Conservation (phyloP, 2,329 filamentous ascomycete genomes). For the Paecilomyces sp. region DNA sequence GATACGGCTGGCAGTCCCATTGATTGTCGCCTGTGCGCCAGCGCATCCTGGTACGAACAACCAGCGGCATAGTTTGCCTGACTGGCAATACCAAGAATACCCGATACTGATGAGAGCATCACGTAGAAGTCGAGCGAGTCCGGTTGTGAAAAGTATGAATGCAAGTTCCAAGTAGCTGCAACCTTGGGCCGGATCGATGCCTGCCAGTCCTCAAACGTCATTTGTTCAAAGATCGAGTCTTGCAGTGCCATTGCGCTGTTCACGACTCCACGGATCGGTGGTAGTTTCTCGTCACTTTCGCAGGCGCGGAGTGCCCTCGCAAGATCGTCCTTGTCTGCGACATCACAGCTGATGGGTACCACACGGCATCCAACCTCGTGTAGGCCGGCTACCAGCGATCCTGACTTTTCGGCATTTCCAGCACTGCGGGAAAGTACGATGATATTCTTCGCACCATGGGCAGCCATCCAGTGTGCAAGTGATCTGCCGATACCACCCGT, state of each 20-base stretch:
- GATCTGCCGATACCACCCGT: background rate
- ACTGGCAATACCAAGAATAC: background rate
- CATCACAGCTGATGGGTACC: background rate
- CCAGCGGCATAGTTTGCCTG: background rate
- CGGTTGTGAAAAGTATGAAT: background rate
- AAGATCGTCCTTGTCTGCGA: background rate
- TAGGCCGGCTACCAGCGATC: background rate
- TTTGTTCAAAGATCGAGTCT: background rate
- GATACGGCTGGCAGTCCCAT: background rate
- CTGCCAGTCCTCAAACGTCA: background rate
- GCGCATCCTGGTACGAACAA: background rate
- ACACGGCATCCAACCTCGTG: background rate
- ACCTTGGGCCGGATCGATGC: background rate
- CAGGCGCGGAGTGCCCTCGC: background rate
- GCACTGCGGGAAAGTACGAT: background rate
- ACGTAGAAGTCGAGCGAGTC: background rate
- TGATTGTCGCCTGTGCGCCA: background rate
- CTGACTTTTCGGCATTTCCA: background rate
- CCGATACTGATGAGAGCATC: background rate
- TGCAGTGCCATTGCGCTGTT: background rate
- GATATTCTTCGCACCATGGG: background rate
- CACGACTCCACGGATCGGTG: background rate
- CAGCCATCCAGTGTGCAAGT: background rate
- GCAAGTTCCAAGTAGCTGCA: background rate
- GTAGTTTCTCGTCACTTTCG: background rate